phyloP scores from a whole-genome alignment of 148 eudicot genomes.

The Silene uniflora region DNA sequence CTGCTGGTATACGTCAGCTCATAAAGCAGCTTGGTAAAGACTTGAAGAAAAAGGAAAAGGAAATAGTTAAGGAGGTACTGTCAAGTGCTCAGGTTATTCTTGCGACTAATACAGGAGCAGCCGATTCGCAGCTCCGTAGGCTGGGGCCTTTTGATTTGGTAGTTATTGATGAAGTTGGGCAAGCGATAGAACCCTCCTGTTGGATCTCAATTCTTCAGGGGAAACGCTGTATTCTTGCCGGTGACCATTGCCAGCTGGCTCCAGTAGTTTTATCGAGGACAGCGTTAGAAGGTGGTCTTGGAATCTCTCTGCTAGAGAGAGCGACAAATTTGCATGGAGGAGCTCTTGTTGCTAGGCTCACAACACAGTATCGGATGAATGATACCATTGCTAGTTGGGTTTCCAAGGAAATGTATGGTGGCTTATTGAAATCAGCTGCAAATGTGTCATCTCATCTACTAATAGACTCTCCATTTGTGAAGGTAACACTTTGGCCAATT shows the following conservation, averaged over 20 bases:
- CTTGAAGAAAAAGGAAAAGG: slow-evolving; percentile 79
- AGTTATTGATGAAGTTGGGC: slow-evolving; percentile 83
- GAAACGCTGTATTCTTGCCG: slow-evolving; percentile 78
- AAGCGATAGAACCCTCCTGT: slow-evolving; percentile 85
- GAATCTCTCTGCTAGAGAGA: slow-evolving; percentile 68
- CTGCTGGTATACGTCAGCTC: slow-evolving; percentile 92
- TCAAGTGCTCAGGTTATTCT: slow-evolving; percentile 76
- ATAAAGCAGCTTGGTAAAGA: slow-evolving; percentile 72
- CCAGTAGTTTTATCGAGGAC: slow-evolving; percentile 76
- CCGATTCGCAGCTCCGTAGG: slow-evolving; percentile 67
- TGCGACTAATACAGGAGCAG: slow-evolving; percentile 82
- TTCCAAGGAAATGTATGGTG: slow-evolving; percentile 85
- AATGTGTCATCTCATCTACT: slow-evolving; percentile 70
- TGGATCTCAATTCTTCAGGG: slow-evolving; percentile 84
- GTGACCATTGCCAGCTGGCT: slow-evolving; percentile 83
- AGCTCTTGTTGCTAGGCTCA: slow-evolving; percentile 56
- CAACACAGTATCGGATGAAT: slow-evolving; percentile 78
- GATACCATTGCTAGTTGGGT: slow-evolving; percentile 84
- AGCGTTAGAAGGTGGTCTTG: slow-evolving; percentile 79
- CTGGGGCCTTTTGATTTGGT: slow-evolving; percentile 74
- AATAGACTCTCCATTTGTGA: slow-evolving; percentile 74
- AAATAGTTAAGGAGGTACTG: slow-evolving; percentile 55
- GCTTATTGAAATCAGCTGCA: slow-evolving; percentile 54
- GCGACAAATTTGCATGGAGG: slow-evolving; percentile 63
- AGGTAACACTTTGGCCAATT: slow-evolving; percentile 34